Evolutionary conservation across 495 filamentous ascomycete genomes (phyloP).

Genomic region (Xylaria acuta): DNA sequence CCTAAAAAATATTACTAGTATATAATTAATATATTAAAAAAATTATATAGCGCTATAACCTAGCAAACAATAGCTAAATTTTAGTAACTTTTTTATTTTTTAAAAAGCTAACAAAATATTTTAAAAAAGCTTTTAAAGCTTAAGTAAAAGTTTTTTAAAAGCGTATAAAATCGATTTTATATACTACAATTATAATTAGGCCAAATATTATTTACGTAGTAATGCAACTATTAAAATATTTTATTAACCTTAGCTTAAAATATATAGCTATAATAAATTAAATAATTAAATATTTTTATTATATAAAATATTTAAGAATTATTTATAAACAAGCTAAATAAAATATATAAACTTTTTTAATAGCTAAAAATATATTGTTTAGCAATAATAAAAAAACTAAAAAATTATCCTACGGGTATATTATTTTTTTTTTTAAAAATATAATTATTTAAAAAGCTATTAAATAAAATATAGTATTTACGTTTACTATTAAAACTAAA

Average conservation of each 20-base stretch:
- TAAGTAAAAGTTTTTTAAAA: constrained; percentile 1
- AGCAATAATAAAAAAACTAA: neutral
- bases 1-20: no score
- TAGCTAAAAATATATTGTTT: neutral
- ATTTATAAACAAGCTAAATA: neutral
- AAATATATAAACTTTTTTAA: neutral
- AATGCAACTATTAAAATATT: neutral
- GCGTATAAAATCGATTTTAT: neutral
- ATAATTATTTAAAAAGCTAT: neutral
- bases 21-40: no score
- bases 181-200: neutral
- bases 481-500: neutral
- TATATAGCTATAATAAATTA: no score
- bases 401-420: neutral
- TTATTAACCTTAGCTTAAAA: neutral
- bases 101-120: neutral
- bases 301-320: neutral
- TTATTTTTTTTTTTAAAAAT: constrained; percentile 2
- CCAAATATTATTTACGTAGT: neutral
- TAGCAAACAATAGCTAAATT: no score
- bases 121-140: neutral
- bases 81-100: no score
- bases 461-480: neutral
- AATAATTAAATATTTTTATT: neutral
- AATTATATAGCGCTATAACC: no score